Evolutionary conservation across 371 early-diverging fungal genomes (phyloP).

Genomic region (Mortierella sp.): DNA sequence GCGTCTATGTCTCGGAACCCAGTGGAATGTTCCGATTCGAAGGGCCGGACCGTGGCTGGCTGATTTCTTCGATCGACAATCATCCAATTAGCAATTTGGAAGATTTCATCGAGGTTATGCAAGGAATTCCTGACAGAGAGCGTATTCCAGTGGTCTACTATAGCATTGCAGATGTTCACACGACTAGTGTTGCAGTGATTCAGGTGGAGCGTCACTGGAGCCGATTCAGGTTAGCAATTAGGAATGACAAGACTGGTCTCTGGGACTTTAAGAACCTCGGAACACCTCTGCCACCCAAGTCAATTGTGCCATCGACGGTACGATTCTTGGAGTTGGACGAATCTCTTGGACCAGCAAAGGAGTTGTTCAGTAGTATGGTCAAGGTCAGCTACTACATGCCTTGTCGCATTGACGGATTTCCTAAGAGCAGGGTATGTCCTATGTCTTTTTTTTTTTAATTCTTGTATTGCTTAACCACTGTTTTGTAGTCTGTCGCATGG

Average conservation of each 20-base stretch:
- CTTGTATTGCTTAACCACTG: neutral
- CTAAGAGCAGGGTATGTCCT: constrained; percentile 60
- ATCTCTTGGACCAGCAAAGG: constrained; percentile 66
- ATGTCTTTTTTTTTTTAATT: neutral
- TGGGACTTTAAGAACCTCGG: constrained; percentile 83
- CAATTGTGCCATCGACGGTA: constrained; percentile 65
- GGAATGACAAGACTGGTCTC: constrained; percentile 80
- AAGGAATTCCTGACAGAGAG: constrained; percentile 77
- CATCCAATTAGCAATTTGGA: constrained; percentile 78
- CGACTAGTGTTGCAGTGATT: constrained; percentile 75
- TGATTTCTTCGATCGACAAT: constrained; percentile 78
- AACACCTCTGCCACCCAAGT: constrained; percentile 57
- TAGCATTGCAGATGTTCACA: constrained; percentile 81
- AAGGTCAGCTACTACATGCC: constrained; percentile 75
- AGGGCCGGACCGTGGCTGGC: constrained; percentile 84
- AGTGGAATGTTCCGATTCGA: constrained; percentile 80
- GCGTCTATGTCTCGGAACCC: constrained; percentile 77
- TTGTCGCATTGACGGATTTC: constrained; percentile 73
- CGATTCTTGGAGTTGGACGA: constrained; percentile 67
- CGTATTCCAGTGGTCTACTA: constrained; percentile 86
- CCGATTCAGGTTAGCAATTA: constrained; percentile 75
- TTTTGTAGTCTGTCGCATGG: constrained; percentile 5
- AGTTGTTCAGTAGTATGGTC: constrained; percentile 71
- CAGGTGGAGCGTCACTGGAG: constrained; percentile 86
- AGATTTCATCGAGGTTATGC: constrained; percentile 81